Percentiles rank a stretch among this genome's conserved stretches.
phyloP scores from a whole-genome alignment of 208 protist genomes.

The Tritrichomonas foetus region DNA sequence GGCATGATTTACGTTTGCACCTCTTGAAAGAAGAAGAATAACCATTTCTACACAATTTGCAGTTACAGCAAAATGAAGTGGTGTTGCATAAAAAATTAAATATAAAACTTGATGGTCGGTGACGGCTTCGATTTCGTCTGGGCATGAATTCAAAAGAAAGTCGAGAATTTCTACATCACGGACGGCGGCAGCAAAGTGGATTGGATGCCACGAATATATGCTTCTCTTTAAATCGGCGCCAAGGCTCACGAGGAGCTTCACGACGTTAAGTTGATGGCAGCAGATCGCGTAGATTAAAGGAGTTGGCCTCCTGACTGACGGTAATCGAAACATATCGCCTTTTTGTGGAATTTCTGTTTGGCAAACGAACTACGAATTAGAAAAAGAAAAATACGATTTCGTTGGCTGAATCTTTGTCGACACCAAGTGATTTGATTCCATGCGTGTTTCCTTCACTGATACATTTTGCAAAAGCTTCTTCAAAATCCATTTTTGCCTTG shows the following conservation, averaged over 20 bases:
- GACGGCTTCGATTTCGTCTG: too few species aligned
- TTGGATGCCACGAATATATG: not conserved
- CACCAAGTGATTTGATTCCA: not conserved
- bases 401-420: not conserved
- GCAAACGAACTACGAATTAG: not conserved
- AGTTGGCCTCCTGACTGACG: not conserved
- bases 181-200: not conserved
- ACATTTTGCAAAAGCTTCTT: not conserved
- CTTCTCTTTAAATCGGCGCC: not conserved
- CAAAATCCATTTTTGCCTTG: conserved; percentile 42
- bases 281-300: not conserved
- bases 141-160: too few species aligned
- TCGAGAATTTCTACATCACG: too few species aligned
- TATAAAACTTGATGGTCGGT: too few species aligned
- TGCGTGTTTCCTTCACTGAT: not conserved
- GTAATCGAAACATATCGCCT: not conserved
- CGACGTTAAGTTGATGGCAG: not conserved
- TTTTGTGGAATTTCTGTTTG: not conserved
- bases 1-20: too few species aligned
- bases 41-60: too few species aligned
- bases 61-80: too few species aligned
- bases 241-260: not conserved
- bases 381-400: conserved; percentile 8
- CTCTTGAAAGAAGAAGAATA: too few species aligned
- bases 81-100: too few species aligned